Conservation (phyloP, 495 filamentous ascomycete genomes). For the Penicilliopsis zonata region DNA sequence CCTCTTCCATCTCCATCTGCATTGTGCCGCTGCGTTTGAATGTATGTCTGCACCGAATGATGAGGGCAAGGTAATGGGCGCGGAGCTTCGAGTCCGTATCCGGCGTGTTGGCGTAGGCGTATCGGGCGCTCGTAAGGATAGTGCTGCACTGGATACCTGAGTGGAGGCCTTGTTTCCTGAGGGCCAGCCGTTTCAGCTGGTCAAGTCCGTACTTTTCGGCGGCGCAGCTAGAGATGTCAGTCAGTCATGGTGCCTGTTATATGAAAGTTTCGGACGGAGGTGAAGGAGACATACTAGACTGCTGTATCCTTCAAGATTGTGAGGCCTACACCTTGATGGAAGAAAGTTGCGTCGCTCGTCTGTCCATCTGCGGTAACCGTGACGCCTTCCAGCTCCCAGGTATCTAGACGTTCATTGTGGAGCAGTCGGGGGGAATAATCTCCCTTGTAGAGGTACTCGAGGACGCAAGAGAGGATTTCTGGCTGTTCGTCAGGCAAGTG, state of each 20-base stretch:
- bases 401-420: constrained; percentile 54
- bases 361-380: constrained; percentile 17
- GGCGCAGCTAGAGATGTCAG: constrained; percentile 43
- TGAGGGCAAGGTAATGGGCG: constrained; percentile 85
- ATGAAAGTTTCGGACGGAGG: neutral
- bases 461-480: constrained; percentile 78
- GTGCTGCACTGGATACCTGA: constrained; percentile 72
- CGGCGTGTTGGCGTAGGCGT: constrained; percentile 79
- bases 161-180: constrained; percentile 79
- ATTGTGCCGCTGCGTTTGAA: constrained; percentile 95
- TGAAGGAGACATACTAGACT: constrained; percentile 47
- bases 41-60: constrained; percentile 70
- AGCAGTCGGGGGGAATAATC: constrained; percentile 76
- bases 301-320: constrained; percentile 77
- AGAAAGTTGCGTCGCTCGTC: constrained; percentile 51
- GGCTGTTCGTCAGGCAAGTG: constrained; percentile 76
- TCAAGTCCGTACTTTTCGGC: constrained; percentile 72
- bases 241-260: neutral
- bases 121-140: constrained; percentile 72
- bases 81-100: constrained; percentile 79
- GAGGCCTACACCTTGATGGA: constrained; percentile 48
- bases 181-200: constrained; percentile 68
- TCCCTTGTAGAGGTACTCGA: constrained; percentile 90
- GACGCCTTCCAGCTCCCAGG: constrained; percentile 59
- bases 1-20: constrained; percentile 87